These are phyloP conservation scores for Mortierella sp. DNA, from an alignment of 371 early-diverging fungal genomes.

Conservation along the genomic window DNA sequence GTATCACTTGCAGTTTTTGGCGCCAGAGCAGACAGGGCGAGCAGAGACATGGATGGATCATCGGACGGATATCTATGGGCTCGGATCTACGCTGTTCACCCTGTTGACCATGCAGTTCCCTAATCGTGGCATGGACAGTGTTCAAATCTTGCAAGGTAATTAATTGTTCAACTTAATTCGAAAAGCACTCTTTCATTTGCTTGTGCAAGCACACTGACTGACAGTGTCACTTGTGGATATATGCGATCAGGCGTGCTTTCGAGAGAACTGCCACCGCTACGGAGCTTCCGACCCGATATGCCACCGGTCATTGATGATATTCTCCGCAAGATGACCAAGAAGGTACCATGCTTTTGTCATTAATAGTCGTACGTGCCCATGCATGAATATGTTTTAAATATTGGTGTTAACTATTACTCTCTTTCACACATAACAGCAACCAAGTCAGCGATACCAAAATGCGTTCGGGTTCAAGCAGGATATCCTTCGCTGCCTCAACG, in stretches of 20 bases:
- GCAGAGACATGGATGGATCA: constrained; percentile 73
- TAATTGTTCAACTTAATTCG: neutral
- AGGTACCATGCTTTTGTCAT: constrained; percentile 50
- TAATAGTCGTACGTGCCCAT: neutral
- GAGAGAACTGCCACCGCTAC: constrained; percentile 62
- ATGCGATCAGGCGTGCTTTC: constrained; percentile 58
- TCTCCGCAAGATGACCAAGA: constrained; percentile 70
- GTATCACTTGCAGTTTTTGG: constrained; percentile 58
- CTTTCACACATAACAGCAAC: constrained; percentile 58
- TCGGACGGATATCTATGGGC: constrained; percentile 72
- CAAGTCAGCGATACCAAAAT: constrained; percentile 71
- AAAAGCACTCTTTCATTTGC: neutral
- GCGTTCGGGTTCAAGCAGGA: constrained; percentile 73
- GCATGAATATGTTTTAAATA: neutral
- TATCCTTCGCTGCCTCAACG: constrained; percentile 64
- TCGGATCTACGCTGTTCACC: constrained; percentile 68
- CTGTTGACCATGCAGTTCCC: constrained; percentile 65
- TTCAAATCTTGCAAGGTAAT: constrained; percentile 68
- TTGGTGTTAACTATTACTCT: neutral
- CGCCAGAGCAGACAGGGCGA: constrained; percentile 73
- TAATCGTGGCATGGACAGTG: constrained; percentile 65
- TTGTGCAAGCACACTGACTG: neutral
- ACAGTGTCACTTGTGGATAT: neutral
- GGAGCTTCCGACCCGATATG: constrained; percentile 61
- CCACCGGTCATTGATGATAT: constrained; percentile 64